Evolutionary conservation across 2,329 filamentous ascomycete genomes (phyloP), one percentile per base, ranked within the genome.

Genomic region (Meredithiella fracta): DNA sequence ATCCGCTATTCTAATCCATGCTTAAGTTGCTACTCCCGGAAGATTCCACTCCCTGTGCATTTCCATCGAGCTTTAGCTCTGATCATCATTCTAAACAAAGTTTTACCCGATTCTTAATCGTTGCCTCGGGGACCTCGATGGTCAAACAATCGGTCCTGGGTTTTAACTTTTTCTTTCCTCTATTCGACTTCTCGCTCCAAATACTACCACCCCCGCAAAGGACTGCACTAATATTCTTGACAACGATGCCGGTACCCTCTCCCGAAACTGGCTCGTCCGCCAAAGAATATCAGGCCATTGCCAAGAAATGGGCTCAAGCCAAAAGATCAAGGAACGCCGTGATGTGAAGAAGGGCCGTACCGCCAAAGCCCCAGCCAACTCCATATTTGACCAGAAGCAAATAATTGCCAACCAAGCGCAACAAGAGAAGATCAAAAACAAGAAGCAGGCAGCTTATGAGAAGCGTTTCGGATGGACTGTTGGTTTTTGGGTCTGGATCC

Each of bases 401-500:
- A 55, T 53, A 29, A 51, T 47, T 42, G 42, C 51, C 17, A 22
- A 26, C 15, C 42, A 58, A 38, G 38, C 38, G 31, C 55, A 59
- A 26, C 40, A 37, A 49, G 17, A 51, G 14, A 52, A 47, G 20
- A 11, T 59, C 17, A 53, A 59, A 15, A 38, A 42, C 23, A 49
- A 50, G 38, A 56, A 56, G 34, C 44, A 34, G 25, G 52, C 42
- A 34, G 55, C 60, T 20, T 80, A 75, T 64, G 74, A 78, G 65
- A 65, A 67, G 49, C 72, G 76, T 34, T 78, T 74, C 72, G 67
- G 69, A 59, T 80, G 78, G 78, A 74, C 76, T 1, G 70, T 82
- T 34, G 78, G 73, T 38, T 86, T 90, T 66, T 86, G 87, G 73
- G 65, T 73, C 40, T 82, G 82, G 73, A 70, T 90, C 65, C 69